Conservation (phyloP, 345 rosid genomes). For the Arabidopsis thaliana region DNA sequence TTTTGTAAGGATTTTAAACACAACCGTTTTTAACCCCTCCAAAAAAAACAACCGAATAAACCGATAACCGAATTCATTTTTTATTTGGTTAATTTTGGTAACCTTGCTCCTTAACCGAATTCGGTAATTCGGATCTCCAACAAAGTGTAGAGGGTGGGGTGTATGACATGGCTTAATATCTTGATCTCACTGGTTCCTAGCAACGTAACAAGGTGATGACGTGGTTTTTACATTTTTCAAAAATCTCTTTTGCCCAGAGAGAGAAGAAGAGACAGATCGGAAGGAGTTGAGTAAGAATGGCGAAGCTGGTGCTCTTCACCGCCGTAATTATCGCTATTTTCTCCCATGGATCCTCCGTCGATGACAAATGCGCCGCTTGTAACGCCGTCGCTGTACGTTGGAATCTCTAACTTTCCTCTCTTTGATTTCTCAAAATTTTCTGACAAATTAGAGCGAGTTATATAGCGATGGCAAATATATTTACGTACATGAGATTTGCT, state of each 20-base stretch:
- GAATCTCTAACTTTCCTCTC: neutral
- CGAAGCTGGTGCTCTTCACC: conserved; percentile 36
- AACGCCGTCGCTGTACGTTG: conserved; percentile 78
- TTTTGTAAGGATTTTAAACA: too few relatives aligned
- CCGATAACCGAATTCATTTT: too few relatives aligned
- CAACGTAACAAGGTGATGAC: conserved; percentile 23
- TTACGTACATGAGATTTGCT: neutral
- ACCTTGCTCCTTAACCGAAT: too few relatives aligned
- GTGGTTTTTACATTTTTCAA: conserved; percentile 2
- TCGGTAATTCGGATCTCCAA: too few relatives aligned
- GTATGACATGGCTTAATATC: neutral
- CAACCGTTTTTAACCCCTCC: too few relatives aligned
- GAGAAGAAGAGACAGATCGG: conserved; percentile 2
- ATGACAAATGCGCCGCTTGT: conserved; percentile 88
- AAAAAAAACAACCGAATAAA: too few relatives aligned
- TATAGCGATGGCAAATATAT: neutral
- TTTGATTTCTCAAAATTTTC: neutral
- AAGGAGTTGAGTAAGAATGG: conserved; percentile 15
- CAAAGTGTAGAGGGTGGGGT: too few relatives aligned
- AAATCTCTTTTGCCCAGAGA: conserved; percentile 3
- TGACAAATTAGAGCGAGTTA: neutral
- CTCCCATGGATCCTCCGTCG: conserved; percentile 49
- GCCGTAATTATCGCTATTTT: conserved; percentile 41
- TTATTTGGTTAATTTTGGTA: too few relatives aligned
- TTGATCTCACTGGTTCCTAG: conserved; percentile 1